A percentile compares a stretch with the other conserved stretches of the same genome.
These are phyloP conservation scores for Theileria orientalis DNA, from an alignment of 169 alveolate genomes.

Conservation along the genomic window DNA sequence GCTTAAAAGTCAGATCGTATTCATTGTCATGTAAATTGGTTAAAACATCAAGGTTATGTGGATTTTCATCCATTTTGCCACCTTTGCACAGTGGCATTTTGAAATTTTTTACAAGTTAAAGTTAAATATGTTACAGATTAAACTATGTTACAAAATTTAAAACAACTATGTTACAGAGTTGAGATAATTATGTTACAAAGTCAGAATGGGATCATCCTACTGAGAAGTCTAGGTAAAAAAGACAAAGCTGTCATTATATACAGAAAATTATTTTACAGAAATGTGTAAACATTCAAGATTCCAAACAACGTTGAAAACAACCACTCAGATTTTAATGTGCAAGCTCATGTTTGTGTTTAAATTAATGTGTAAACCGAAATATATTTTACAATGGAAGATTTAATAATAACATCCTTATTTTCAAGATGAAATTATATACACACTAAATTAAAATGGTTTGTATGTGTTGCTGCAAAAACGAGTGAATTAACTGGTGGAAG, in stretches of 20 bases:
- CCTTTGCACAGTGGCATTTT: no score
- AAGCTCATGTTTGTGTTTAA: neutral
- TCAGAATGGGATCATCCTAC: no score
- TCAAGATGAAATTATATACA: no score
- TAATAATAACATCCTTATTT: constrained; percentile 5
- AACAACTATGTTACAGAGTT: constrained; percentile 3
- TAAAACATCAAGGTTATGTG: neutral
- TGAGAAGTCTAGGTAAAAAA: no score
- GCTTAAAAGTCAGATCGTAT: neutral
- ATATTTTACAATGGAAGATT: neutral
- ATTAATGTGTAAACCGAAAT: neutral
- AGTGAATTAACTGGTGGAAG: no score
- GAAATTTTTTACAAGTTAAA: no score
- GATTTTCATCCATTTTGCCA: no score
- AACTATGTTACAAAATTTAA: neutral
- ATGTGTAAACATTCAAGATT: neutral
- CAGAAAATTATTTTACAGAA: no score
- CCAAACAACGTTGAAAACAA: neutral
- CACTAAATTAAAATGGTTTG: no score
- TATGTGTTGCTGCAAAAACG: no score
- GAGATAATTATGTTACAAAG: neutral
- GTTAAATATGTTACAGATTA: neutral
- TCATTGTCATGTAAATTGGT: neutral
- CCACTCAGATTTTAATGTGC: neutral
- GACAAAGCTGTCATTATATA: no score